Evolutionary conservation across 2,329 filamentous ascomycete genomes (phyloP).

Genomic region (Fusarium cyanostomum): DNA sequence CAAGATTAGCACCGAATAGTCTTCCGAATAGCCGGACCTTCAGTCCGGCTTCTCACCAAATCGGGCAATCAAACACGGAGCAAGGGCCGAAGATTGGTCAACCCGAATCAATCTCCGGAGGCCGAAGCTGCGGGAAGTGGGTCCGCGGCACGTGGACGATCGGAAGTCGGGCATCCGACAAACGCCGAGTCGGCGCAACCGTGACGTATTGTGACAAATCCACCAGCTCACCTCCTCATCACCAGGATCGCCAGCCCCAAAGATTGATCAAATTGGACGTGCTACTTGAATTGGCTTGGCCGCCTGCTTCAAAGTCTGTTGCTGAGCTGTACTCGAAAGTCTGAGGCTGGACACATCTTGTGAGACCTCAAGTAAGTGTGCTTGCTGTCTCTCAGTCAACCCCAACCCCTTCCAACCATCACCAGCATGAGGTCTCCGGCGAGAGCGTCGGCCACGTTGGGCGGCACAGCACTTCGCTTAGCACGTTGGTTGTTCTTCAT

Average conservation of each 20-base stretch:
- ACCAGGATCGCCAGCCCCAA: not conserved
- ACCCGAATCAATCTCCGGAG: not conserved
- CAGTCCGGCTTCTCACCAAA: not conserved
- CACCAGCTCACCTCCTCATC: not conserved
- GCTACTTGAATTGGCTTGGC: not conserved
- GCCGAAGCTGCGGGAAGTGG: constrained; percentile 19
- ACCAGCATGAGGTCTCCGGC: constrained; percentile 12
- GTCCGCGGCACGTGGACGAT: not conserved
- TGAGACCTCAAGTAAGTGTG: not conserved
- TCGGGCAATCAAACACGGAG: not conserved
- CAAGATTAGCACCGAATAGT: no score
- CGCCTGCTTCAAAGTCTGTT: not conserved
- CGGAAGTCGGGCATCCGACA: constrained; percentile 2
- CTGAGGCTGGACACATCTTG: not conserved
- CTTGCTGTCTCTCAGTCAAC: not conserved
- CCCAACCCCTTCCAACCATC: no score
- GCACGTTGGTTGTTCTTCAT: constrained; percentile 38
- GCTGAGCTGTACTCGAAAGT: not conserved
- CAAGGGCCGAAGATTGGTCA: constrained; percentile 1
- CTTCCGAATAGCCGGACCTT: no score
- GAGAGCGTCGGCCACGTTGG: constrained; percentile 10
- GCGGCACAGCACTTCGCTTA: constrained; percentile 15
- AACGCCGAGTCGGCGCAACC: not conserved
- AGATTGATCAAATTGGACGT: not conserved
- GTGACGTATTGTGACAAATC: constrained; percentile 1